phyloP scores from a whole-genome alignment of 164 flowering plant species.

The Magnolia sinica region DNA sequence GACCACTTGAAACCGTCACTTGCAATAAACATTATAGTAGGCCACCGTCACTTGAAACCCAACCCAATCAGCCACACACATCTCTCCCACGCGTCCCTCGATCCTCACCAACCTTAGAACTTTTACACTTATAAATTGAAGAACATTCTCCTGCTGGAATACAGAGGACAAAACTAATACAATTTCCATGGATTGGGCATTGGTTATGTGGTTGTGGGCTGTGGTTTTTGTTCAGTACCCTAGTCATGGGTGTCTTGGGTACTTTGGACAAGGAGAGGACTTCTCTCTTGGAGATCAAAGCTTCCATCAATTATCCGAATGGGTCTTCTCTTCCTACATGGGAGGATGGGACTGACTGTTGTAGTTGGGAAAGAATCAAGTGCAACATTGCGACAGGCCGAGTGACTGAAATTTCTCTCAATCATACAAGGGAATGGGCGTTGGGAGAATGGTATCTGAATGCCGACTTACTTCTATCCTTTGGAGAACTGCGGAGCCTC shows the following conservation, averaged over 20 bases:
- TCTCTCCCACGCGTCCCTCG: no score
- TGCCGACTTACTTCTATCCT: constrained; percentile 1
- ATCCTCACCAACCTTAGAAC: no score
- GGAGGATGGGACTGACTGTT: constrained; percentile 6
- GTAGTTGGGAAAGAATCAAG: constrained; percentile 1
- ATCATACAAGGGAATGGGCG: not conserved
- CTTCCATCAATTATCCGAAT: constrained; percentile 8
- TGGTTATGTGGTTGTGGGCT: not conserved
- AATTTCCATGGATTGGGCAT: constrained; percentile 6
- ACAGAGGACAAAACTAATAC: no score
- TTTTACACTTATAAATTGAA: no score
- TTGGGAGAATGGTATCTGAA: constrained; percentile 4
- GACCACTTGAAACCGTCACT: no score
- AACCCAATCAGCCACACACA: no score
- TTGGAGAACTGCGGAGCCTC: constrained; percentile 2
- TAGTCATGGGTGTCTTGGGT: not conserved
- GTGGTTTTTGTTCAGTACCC: not conserved
- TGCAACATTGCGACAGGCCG: not conserved
- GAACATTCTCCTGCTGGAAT: no score
- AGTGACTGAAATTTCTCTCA: constrained; percentile 5
- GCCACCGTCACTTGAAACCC: no score
- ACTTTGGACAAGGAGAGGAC: constrained; percentile 4
- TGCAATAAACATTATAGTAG: no score
- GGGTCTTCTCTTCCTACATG: constrained; percentile 3
- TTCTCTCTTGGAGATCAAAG: constrained; percentile 8